phyloP scores from a whole-genome alignment of 202 grass and related monocot species.

The Setaria viridis region DNA sequence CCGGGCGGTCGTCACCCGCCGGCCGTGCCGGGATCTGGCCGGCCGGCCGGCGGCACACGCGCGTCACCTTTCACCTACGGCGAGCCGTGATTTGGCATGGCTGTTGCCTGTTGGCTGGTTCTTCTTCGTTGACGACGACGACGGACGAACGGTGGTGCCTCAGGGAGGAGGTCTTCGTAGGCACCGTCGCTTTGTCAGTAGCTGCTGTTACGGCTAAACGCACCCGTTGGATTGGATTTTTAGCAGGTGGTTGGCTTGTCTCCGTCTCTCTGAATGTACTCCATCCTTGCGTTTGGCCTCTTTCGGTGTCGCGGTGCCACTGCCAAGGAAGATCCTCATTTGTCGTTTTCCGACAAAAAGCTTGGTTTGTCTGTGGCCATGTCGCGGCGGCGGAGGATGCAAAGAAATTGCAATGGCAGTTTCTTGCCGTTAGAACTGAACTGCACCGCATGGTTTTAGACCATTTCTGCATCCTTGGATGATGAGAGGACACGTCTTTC shows the following conservation, averaged over 20 bases:
- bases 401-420: background rate
- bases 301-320: background rate
- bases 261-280: background rate
- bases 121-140: background rate
- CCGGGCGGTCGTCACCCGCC: background rate
- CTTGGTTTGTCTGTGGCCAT: background rate
- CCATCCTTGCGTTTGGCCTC: background rate
- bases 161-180: background rate
- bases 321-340: background rate
- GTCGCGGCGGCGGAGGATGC: slow-evolving; percentile 4
- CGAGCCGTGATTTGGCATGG: background rate
- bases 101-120: background rate
- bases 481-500: too few species aligned
- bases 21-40: background rate
- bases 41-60: background rate
- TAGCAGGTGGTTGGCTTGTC: background rate
- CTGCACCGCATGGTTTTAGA: background rate
- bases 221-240: background rate
- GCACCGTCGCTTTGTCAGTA: slow-evolving; percentile 30
- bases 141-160: background rate
- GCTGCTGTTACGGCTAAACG: background rate
- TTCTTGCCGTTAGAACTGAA: background rate
- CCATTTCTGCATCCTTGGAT: too few species aligned
- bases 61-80: background rate
- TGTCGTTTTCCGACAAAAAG: background rate